Evolutionary conservation across 331 rosid species (phyloP).

Genomic region (Acacia pycnantha): DNA sequence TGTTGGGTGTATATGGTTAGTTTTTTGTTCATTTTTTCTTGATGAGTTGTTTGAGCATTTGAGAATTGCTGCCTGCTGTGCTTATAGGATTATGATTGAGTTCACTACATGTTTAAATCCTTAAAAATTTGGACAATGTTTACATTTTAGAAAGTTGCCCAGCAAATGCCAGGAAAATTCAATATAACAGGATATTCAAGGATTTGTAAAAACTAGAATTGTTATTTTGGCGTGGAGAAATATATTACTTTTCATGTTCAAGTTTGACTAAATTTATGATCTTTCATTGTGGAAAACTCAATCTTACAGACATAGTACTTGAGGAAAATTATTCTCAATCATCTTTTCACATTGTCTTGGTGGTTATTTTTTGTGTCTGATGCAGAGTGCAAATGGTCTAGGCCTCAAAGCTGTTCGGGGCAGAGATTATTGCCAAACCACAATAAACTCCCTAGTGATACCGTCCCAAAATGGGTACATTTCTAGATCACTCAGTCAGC

Average conservation of each 20-base stretch:
- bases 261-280: background rate
- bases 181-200: background rate
- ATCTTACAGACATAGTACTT: background rate
- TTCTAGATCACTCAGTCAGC: constrained; percentile 6
- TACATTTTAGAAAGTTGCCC: background rate
- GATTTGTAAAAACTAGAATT: background rate
- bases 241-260: background rate
- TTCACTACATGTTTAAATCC: background rate
- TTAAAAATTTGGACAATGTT: background rate
- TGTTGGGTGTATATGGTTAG: background rate
- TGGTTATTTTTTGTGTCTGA: constrained; percentile 15
- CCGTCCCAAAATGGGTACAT: constrained; percentile 92
- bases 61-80: background rate
- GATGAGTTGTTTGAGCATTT: background rate
- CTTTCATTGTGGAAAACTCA: background rate
- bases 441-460: constrained; percentile 67
- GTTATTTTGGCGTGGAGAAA: background rate
- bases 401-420: constrained; percentile 64
- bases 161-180: background rate
- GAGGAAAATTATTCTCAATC: background rate
- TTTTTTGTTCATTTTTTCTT: background rate
- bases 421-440: constrained; percentile 66
- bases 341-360: background rate
- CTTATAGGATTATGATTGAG: background rate
- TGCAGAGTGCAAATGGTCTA: constrained; percentile 87